phyloP scores from a whole-genome alignment of 352 stramenopile species.

The Elongisporangium senticosum region DNA sequence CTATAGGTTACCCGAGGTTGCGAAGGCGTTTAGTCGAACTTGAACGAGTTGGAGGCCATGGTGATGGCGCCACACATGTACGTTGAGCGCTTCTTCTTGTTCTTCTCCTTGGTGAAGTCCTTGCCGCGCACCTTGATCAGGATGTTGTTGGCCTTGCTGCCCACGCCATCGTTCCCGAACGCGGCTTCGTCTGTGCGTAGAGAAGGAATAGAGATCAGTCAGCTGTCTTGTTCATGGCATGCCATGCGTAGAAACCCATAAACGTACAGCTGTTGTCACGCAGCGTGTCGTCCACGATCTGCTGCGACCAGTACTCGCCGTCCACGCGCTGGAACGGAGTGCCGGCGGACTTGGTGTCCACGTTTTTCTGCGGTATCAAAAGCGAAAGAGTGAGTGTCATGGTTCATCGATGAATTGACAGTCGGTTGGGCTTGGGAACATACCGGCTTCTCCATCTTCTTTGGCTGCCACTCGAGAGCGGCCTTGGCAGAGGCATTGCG shows the following conservation, averaged over 20 bases:
- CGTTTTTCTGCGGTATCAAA: constrained; percentile 18
- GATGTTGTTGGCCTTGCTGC: constrained; percentile 96
- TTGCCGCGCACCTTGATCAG: constrained; percentile 97
- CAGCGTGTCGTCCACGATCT: constrained; percentile 91
- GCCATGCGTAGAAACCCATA: background rate
- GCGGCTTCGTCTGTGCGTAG: constrained; percentile 84
- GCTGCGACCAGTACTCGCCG: constrained; percentile 91
- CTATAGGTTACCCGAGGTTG: constrained; percentile 23
- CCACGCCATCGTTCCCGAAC: constrained; percentile 95
- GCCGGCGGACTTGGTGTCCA: constrained; percentile 68
- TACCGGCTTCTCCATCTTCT: constrained; percentile 70
- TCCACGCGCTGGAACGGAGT: constrained; percentile 98
- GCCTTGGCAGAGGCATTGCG: constrained; percentile 79
- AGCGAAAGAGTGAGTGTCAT: constrained; percentile 4
- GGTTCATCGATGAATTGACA: background rate
- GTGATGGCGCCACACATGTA: constrained; percentile 94
- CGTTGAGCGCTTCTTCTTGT: constrained; percentile 98
- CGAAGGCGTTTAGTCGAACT: constrained; percentile 67
- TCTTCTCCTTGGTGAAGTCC: constrained; percentile 99
- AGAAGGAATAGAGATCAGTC: background rate
- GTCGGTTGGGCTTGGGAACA: constrained; percentile 1
- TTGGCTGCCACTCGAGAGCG: constrained; percentile 88
- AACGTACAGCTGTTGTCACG: constrained; percentile 95
- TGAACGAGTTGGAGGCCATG: constrained; percentile 92
- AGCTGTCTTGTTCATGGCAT: background rate